These are phyloP conservation scores for Catunica adiposa DNA, from an alignment of 2,329 filamentous ascomycete genomes.

Conservation along the genomic window DNA sequence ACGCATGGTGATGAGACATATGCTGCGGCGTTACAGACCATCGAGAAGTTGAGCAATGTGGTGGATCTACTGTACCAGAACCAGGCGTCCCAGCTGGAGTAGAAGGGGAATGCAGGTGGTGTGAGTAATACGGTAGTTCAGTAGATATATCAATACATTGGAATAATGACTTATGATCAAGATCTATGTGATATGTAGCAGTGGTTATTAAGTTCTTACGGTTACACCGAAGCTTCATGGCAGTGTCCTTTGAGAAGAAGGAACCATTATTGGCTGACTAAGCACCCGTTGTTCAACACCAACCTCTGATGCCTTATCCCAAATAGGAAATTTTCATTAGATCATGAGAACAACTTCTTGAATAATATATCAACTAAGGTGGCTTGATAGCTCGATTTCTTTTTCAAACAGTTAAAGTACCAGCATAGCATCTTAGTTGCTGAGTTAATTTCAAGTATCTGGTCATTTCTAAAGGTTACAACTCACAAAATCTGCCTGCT, in stretches of 20 bases:
- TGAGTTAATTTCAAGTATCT: constrained; percentile 5
- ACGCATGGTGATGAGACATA: constrained; percentile 84
- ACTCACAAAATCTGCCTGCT: no score
- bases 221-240: no score
- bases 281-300: constrained; percentile 2
- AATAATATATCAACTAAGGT: constrained; percentile 3
- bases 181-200: neutral
- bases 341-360: neutral
- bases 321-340: neutral
- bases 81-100: constrained; percentile 91
- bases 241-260: no score
- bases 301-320: neutral
- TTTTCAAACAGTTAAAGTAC: no score
- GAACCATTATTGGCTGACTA: no score
- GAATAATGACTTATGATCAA: constrained; percentile 2
- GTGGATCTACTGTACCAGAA: constrained; percentile 97
- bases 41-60: constrained; percentile 92
- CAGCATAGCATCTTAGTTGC: no score
- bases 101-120: constrained; percentile 19
- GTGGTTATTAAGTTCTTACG: neutral
- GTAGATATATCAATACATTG: constrained; percentile 9
- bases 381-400: no score
- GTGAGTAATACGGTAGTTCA: neutral
- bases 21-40: constrained; percentile 82
- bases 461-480: no score